Percentiles rank a stretch among this genome's conserved stretches.
phyloP scores from a whole-genome alignment of 768 basidiomycete species.

The Pleurotus citrinopileatus region DNA sequence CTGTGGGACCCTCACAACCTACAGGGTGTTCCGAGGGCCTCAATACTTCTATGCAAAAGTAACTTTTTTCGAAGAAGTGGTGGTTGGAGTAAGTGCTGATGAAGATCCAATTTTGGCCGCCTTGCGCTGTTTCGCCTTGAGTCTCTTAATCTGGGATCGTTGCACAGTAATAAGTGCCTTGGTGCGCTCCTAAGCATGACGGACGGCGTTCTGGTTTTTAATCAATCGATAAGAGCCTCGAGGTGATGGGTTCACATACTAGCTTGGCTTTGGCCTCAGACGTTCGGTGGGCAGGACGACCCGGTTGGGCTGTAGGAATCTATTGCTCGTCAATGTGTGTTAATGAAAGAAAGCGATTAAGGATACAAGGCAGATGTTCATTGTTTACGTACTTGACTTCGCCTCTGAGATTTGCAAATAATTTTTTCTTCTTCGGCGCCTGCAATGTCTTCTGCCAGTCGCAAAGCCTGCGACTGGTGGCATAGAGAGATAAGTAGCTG shows the following conservation, averaged over 20 bases:
- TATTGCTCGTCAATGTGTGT: slow-evolving; percentile 1
- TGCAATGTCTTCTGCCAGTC: slow-evolving; percentile 44
- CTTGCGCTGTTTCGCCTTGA: slow-evolving; percentile 32
- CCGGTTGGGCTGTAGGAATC: neutral
- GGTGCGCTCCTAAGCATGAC: slow-evolving; percentile 34
- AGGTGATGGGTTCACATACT: slow-evolving; percentile 23
- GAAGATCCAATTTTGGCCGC: neutral
- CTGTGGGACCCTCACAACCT: no score
- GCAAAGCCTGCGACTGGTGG: slow-evolving; percentile 34
- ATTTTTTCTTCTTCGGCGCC: slow-evolving; percentile 42
- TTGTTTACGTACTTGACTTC: slow-evolving; percentile 28
- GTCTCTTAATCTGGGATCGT: slow-evolving; percentile 34
- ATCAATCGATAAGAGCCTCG: neutral
- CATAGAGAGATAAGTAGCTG: neutral
- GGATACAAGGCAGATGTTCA: neutral
- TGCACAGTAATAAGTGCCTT: slow-evolving; percentile 35
- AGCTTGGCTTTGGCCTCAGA: slow-evolving; percentile 33
- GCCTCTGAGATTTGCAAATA: slow-evolving; percentile 34
- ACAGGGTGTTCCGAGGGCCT: no score
- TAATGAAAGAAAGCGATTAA: neutral
- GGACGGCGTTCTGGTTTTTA: slow-evolving; percentile 4
- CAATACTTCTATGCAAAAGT: slow-evolving; percentile 3
- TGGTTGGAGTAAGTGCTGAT: neutral
- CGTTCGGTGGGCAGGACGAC: slow-evolving; percentile 6
- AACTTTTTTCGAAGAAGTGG: slow-evolving; percentile 4